phyloP scores from a whole-genome alignment of 2,329 filamentous ascomycete species.

The Ophiostoma sp. region DNA sequence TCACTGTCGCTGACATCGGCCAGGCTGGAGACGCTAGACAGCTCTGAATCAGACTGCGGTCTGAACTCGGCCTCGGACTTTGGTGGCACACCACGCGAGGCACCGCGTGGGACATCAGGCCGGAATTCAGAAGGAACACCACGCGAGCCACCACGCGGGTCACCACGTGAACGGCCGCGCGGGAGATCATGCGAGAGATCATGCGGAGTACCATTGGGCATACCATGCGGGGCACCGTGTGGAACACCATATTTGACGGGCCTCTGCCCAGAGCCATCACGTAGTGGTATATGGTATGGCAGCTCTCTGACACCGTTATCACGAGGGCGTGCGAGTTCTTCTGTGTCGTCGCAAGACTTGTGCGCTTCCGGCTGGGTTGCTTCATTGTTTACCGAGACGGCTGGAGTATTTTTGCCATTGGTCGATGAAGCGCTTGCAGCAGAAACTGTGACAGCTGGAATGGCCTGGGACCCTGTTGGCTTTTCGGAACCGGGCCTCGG shows the following conservation, averaged over 20 bases:
- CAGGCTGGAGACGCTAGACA: conserved; percentile 27
- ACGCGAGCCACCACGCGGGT: too few species aligned
- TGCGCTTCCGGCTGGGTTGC: not conserved
- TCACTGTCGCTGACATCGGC: conserved; percentile 32
- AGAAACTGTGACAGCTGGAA: too few species aligned
- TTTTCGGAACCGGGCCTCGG: not conserved
- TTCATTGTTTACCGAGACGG: not conserved
- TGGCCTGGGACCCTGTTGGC: not conserved
- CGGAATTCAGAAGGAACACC: not conserved
- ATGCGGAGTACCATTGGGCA: too few species aligned
- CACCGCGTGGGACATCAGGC: not conserved
- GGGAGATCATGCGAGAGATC: too few species aligned
- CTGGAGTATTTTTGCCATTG: not conserved
- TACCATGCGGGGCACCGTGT: too few species aligned
- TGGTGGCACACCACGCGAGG: not conserved
- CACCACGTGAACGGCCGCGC: too few species aligned
- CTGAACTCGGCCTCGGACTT: not conserved
- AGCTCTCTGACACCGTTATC: too few species aligned
- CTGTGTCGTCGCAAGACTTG: too few species aligned
- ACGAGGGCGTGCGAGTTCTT: too few species aligned
- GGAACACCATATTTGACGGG: too few species aligned
- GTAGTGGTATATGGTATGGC: too few species aligned
- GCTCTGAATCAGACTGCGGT: conserved; percentile 20
- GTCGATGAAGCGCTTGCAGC: not conserved
- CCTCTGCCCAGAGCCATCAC: too few species aligned